Base-by-base conservation (phyloP, 306 rosid genomes). In the Lathyrus sativus region DNA sequence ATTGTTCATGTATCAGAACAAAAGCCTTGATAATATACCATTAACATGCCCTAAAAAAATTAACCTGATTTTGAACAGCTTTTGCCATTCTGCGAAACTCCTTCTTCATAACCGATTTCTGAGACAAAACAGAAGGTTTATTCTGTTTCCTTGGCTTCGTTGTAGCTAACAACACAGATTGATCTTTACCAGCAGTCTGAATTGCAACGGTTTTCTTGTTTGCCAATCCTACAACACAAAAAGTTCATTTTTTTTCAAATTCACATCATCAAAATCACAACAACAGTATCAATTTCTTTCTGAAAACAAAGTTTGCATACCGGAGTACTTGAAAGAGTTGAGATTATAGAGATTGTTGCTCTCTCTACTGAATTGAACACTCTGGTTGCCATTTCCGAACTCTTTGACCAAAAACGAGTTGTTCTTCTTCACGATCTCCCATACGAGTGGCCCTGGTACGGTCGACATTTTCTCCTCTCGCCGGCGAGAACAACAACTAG, bases 381-480 rank as follows among this genome's bases (percentile, higher is more conserved):
- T 84, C 13, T 88, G 90, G 48, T 87, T 85, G 46, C 95, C 89
- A 1, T 78, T 78, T 10, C 98, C 98, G 29, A 92, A 92, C 84
- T 92, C 77, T 65, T 90, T 92, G 14, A 92, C 96, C 78, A 92
- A 74, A 6, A 92, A 92, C 0, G 79, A 90, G 84, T 88, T 92
- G 88, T 92, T 88, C 83, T 62, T 88, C 84, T 92, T 92, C 75
- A 92, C 96, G 42, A 92, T 88, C 96, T 92, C 96, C 98, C 98
- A 92, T 31, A 92, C 66, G 54, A 92, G 83, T n/a, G 82, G 98
- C 44, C 91, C 98, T n/a, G 98, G 84, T 38, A 89, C 89, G 0
- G 88, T 78, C 54, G 98, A 82, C 98, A 92, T 92, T 56, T 28
- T 11, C 68, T 39, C 9, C 69, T 68, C 49, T 60, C 49, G 26